Evolutionary conservation across 345 rosid genomes (phyloP).

Genomic region (Rhodomyrtus tomentosa): DNA sequence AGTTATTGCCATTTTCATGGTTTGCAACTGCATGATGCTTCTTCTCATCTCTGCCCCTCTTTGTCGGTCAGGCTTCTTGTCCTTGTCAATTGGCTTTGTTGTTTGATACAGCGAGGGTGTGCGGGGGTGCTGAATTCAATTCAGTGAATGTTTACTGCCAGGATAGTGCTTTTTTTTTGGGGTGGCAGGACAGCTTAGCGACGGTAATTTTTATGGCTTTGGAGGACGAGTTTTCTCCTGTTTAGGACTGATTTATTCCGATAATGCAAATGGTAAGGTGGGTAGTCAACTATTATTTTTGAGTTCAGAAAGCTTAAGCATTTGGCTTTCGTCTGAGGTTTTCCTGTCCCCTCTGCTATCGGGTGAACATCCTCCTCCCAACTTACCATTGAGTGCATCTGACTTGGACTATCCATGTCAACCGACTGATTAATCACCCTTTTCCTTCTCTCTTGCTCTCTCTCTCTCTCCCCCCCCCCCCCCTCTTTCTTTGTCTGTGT

Average conservation of each 20-base stretch:
- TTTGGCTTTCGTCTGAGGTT: not conserved
- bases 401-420: not conserved
- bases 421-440: not conserved
- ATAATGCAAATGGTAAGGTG: not conserved
- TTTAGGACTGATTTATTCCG: not conserved
- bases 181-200: not conserved
- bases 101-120: not conserved
- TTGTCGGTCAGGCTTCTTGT: not conserved
- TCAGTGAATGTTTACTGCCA: not conserved
- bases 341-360: not conserved
- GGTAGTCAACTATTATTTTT: not conserved
- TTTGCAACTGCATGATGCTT: not conserved
- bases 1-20: not conserved
- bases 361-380: not conserved
- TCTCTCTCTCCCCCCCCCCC: not conserved
- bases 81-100: not conserved
- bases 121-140: not conserved
- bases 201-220: not conserved
- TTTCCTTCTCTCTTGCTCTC: not conserved
- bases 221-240: not conserved
- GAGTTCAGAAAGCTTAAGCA: not conserved
- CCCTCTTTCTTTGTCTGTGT: not conserved
- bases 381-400: not conserved
- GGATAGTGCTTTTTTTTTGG: too few relatives aligned
- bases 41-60: not conserved